Base-by-base conservation (phyloP, 2,329 filamentous ascomycete species). In the Cladosporium sphaerospermum region DNA sequence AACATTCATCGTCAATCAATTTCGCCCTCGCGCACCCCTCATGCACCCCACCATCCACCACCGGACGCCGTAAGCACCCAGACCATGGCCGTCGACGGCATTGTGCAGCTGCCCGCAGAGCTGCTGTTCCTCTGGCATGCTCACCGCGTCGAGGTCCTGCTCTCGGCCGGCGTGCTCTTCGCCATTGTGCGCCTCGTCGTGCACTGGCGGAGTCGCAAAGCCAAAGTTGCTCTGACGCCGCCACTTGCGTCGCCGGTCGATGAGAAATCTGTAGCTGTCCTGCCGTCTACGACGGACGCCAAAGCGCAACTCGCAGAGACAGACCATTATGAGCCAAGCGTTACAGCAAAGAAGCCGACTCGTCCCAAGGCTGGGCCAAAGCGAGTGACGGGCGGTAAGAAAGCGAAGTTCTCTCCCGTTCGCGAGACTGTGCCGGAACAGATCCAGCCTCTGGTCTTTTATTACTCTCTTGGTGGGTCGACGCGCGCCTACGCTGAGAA, bases 401-500 rank as follows among this genome's bases (percentile, higher is more conserved):
- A 49, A 42, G 14, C 48, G 6, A 64, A 61, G 53, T 13, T 40
- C 18, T 32, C 23, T 19, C 41, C 32, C 9, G 11, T 45, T 40
- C n/a, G 43, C 55, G 41, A 57, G 52, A 41, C 43, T 52, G 14
- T 43, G 43, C 31, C 53, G 7, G 36, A 28, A 16, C 16, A 39
- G 14, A 61, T 90, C 52, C 86, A 92, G 66, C 80, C 87, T 2
- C 70, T 95, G 13, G 72, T 96, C 32, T 97, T 96, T 74, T 97
- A 87, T 73, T 92, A 89, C 2, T 95, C 91, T 1, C 76, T 97
- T 53, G 95, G 89, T 3, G 89, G 85, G 3, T 88, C 83, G 32
- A 96, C 91, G 1, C 85, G 92, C 66, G 84, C 81, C 62, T 82
- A 84, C 54, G 86, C 87, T 1, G 78, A 81, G 19, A 73, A 78